Evolutionary conservation across 2,329 filamentous ascomycete species (phyloP).

Genomic region (Sporothrix humicola): DNA sequence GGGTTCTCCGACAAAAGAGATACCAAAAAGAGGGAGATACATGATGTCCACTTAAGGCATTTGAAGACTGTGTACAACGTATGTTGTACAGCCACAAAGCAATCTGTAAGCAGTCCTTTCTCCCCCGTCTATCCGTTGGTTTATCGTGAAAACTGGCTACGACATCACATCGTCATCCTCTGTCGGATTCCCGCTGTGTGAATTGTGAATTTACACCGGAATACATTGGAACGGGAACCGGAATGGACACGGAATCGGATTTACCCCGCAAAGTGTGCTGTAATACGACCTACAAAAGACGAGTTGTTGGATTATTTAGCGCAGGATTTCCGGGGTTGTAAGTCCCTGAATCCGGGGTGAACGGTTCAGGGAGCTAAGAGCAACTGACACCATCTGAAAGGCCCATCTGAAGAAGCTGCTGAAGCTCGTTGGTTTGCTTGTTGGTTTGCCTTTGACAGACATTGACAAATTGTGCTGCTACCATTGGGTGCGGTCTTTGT

Average conservation of each 20-base stretch:
- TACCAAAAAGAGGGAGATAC: too few relatives aligned
- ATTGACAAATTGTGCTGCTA: neutral
- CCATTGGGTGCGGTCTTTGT: neutral
- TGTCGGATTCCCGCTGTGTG: neutral
- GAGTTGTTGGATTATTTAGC: too few relatives aligned
- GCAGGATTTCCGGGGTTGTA: neutral
- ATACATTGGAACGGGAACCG: neutral
- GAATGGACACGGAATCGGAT: neutral
- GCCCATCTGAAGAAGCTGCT: too few relatives aligned
- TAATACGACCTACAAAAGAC: neutral
- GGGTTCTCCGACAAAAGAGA: too few relatives aligned
- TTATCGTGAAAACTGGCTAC: too few relatives aligned
- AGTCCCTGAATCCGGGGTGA: neutral
- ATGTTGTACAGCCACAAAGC: too few relatives aligned
- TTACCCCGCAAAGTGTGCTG: conserved; percentile 7
- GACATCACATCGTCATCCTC: neutral
- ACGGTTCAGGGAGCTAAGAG: too few relatives aligned
- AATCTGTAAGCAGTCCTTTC: too few relatives aligned
- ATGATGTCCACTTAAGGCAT: conserved; percentile 1
- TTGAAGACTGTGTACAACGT: too few relatives aligned
- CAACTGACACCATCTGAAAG: too few relatives aligned
- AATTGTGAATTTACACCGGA: neutral
- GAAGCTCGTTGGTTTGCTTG: too few relatives aligned
- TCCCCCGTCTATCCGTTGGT: neutral
- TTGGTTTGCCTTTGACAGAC: neutral